Base-by-base conservation (phyloP, 768 basidiomycete genomes). In the Russula compacta region DNA sequence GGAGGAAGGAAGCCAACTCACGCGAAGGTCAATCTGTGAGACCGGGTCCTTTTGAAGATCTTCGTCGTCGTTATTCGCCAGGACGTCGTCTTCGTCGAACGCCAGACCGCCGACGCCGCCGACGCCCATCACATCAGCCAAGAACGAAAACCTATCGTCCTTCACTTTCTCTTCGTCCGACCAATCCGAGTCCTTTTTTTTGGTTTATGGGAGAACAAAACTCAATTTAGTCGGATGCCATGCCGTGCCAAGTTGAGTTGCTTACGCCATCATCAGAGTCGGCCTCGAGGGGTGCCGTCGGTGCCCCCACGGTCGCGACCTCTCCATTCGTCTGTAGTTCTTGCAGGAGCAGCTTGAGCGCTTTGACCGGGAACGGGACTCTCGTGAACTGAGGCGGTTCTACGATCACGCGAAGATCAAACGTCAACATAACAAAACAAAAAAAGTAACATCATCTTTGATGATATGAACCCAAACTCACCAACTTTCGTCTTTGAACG, bases 301-400 rank as follows among this genome's bases (percentile, higher is more conserved):
- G 77, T 1, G 81, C 82, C 54, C 81, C 78, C 55, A 89, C 79
- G 15, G 82, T 79, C 3, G 89, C 82, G 0, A 84, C 76, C 66
- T 93, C 90, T 15, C 89, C 88, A 49, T 83, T 85, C 12, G 84
- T 83, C 66, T 91, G 87, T 5, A 98, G 75, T 64, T 98, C 94
- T 56, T 84, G 84, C 32, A 98, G 71, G 19, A 98, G 75, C 24
- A 98, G 77, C 71, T 98, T 98, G 71, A 99, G 79, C 0, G 86
- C 92, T 73, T 98, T 98, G 61, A 92, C 82, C 0, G 87, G 89
- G 85, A 99, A 98, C 1, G 88, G 77, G 50, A 97, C 84, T 32
- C 79, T 81, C 0, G 89, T 87, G 71, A 91, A 98, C 70, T 93
- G 85, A 58, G 86, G 86, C 2, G 97, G 95, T 42, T 78, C 93